A percentile compares a stretch with the other conserved stretches of the same genome.
phyloP scores from a whole-genome alignment of 768 basidiomycete genomes.

The Lactifluus subvellereus region DNA sequence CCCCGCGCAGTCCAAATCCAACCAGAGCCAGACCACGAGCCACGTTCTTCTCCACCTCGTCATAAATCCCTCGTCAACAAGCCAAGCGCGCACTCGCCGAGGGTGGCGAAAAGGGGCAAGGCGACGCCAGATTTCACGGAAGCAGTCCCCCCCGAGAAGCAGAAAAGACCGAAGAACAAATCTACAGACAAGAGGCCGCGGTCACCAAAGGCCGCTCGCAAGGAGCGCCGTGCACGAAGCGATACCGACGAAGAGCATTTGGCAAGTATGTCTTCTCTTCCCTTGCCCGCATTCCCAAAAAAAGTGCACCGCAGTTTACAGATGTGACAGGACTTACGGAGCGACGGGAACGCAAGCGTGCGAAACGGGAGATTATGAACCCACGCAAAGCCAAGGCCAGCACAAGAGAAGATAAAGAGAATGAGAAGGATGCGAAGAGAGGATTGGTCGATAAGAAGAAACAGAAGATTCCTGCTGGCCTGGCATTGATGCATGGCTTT shows the following conservation, averaged over 20 bases:
- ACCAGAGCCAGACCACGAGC: background rate
- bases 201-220: background rate
- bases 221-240: slow-evolving; percentile 12
- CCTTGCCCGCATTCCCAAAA: background rate
- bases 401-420: slow-evolving; percentile 16
- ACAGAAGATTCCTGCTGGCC: slow-evolving; percentile 39
- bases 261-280: slow-evolving; percentile 31
- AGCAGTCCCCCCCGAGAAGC: background rate
- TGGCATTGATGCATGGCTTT: slow-evolving; percentile 67
- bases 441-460: slow-evolving; percentile 27
- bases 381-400: slow-evolving; percentile 11
- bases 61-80: background rate
- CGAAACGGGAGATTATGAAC: slow-evolving; percentile 24
- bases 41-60: background rate
- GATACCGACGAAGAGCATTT: slow-evolving; percentile 34
- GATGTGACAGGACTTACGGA: slow-evolving; percentile 49
- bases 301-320: background rate
- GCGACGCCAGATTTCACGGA: background rate
- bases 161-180: background rate
- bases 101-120: background rate
- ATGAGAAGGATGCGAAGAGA: slow-evolving; percentile 24
- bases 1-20: slow-evolving; percentile 17
- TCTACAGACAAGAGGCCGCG: background rate
- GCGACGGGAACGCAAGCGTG: slow-evolving; percentile 57
- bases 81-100: background rate